These are phyloP conservation scores for Silene noctiflora DNA, from an alignment of 179 eudicot species.

Conservation along the genomic window DNA sequence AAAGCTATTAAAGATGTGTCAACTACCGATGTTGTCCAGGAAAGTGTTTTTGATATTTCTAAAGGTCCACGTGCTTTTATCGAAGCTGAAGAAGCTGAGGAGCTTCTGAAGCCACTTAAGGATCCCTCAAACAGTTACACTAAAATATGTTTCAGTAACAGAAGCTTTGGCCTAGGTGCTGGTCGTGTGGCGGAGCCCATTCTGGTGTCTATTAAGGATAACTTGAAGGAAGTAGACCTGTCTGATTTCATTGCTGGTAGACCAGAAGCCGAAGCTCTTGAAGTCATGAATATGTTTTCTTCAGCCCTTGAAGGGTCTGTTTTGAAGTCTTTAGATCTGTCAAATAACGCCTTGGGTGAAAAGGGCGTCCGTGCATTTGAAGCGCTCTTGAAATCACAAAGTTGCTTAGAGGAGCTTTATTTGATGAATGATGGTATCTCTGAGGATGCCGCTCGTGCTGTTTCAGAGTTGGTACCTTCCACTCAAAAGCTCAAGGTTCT, in stretches of 20 bases:
- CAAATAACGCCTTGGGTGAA: conserved; percentile 71
- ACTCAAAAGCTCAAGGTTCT: conserved; percentile 56
- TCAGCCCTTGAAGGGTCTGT: conserved; percentile 55
- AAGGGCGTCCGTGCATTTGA: conserved; percentile 72
- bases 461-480: conserved; percentile 59
- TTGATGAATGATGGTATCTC: conserved; percentile 73
- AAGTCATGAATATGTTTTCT: conserved; percentile 63
- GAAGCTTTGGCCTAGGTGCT: conserved; percentile 64
- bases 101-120: conserved; percentile 46
- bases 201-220: conserved; percentile 46
- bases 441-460: conserved; percentile 67
- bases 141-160: conserved; percentile 65
- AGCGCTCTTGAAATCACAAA: conserved; percentile 47
- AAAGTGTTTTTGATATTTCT: conserved; percentile 56
- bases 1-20: conserved; percentile 30
- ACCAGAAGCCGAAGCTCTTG: conserved; percentile 67
- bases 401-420: conserved; percentile 57
- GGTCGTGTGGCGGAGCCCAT: conserved; percentile 55
- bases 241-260: conserved; percentile 74
- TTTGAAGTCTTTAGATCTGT: conserved; percentile 51
- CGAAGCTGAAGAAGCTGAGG: conserved; percentile 55
- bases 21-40: conserved; percentile 31
- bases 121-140: conserved; percentile 45
- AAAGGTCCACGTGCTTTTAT: conserved; percentile 64
- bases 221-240: conserved; percentile 55